These are phyloP conservation scores for Candida adriatica DNA, from an alignment of 805 yeast genomes.

Conservation along the genomic window DNA sequence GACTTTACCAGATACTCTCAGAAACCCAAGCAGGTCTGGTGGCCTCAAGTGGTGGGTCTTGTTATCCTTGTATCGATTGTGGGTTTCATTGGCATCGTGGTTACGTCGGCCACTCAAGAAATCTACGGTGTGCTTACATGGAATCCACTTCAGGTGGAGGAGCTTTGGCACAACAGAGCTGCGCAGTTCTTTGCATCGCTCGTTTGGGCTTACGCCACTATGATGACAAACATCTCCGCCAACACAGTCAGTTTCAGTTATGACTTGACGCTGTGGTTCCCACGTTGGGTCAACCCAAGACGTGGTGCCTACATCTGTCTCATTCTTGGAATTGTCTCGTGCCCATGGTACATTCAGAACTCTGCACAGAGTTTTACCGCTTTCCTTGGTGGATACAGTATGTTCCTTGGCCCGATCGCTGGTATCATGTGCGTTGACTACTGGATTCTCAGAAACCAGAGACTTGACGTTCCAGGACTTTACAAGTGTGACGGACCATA, in stretches of 20 bases:
- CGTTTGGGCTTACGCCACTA: slow-evolving; percentile 21
- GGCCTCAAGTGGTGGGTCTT: slow-evolving; percentile 27
- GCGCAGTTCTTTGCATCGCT: slow-evolving; percentile 18
- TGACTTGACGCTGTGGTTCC: slow-evolving; percentile 49
- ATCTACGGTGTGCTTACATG: slow-evolving; percentile 33
- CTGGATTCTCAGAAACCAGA: slow-evolving; percentile 64
- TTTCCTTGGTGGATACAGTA: slow-evolving; percentile 69
- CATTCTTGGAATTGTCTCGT: slow-evolving; percentile 53
- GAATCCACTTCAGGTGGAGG: slow-evolving; percentile 36
- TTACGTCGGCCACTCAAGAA: slow-evolving; percentile 31
- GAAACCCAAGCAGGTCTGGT: slow-evolving; percentile 24
- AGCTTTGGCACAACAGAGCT: slow-evolving; percentile 24
- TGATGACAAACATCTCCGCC: slow-evolving; percentile 70
- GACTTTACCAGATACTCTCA: slow-evolving; percentile 34
- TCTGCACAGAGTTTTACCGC: slow-evolving; percentile 62
- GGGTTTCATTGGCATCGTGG: slow-evolving; percentile 28
- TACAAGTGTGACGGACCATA: slow-evolving; percentile 39
- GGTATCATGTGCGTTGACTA: slow-evolving; percentile 57
- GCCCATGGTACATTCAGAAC: slow-evolving; percentile 65
- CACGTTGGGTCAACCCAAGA: slow-evolving; percentile 50
- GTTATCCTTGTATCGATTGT: slow-evolving; percentile 24
- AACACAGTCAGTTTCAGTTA: slow-evolving; percentile 57
- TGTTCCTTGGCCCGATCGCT: slow-evolving; percentile 72
- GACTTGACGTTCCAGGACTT: slow-evolving; percentile 52
- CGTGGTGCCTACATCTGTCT: slow-evolving; percentile 67